Base-by-base conservation (phyloP, 345 rosid genomes). In the Barbarea vulgaris region DNA sequence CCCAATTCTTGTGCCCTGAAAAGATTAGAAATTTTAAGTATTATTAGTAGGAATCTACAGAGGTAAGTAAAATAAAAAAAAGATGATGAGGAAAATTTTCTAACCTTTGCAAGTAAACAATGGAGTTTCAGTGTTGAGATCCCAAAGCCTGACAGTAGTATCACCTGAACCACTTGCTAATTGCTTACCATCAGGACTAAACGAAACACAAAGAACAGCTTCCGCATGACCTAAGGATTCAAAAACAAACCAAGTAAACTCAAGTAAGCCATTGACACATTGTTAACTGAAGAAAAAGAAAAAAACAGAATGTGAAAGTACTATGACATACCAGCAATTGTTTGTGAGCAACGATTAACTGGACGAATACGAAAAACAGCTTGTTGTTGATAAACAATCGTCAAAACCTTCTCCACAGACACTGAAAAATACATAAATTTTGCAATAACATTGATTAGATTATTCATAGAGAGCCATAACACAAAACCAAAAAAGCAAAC, bases 111-210 rank as follows among this genome's bases (percentile, higher is more conserved):
- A 93, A 50, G 94, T 93, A 83, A 88, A 96, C 91, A 90, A 70
- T 51, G 96, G 98, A 39, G 98, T 93, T 82, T 96, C 93, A 27
- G 95, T 96, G 65, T 75, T 86, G 60, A 93, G 89, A 86, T 96
- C 99, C 98, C 98, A 96, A 51, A 96, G 78, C 62, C 98, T 85
- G 74, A 96, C 97, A 46, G 96, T 91, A 50, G 97, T 89, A 79
- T 96, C 99, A 67, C 98, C 98, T 5, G 97, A 96, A 65, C 98
- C 97, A 86, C 98, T 96, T 3, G 98, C 99, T 85, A 96, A 83
- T 17, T 85, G 94, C 42, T 83, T 81, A 58, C 99, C 96, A 44
- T 96, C 97, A 42, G 98, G 99, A 83, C 97, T 91, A 74, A 93
- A 93, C 17, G 97, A 87, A 69, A 96, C 96, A 50, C 94, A 87